A percentile compares a stretch with the other conserved stretches of the same genome.
Conservation (phyloP, 2,329 filamentous ascomycete genomes). For the Penicillium frequentans region DNA sequence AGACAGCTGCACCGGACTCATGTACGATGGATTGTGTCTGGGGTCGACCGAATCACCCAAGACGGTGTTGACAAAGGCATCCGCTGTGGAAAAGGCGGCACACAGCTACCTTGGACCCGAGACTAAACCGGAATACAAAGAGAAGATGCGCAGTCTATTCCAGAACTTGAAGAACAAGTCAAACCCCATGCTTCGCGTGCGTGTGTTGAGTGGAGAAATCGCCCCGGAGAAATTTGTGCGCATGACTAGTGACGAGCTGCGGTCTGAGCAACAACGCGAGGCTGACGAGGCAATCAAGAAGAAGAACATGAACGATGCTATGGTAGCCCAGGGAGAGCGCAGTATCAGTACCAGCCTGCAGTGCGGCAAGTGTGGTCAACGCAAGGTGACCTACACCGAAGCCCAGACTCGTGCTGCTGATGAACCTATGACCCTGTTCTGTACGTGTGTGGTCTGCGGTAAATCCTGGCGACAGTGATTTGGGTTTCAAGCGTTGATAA, state of each 20-base stretch:
- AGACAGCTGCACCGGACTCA: conserved; percentile 82
- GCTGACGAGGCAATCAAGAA: conserved; percentile 75
- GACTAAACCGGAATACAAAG: conserved; percentile 71
- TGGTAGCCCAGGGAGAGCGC: conserved; percentile 89
- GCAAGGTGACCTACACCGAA: conserved; percentile 93
- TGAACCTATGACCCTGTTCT: conserved; percentile 67
- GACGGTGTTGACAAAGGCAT: conserved; percentile 65
- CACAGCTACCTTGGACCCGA: conserved; percentile 70
- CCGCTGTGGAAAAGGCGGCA: conserved; percentile 75
- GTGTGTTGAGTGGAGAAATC: conserved; percentile 75
- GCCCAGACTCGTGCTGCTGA: conserved; percentile 94
- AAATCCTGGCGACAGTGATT: conserved; percentile 48
- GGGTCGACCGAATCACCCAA: conserved; percentile 62
- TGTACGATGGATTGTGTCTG: conserved; percentile 88
- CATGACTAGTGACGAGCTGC: conserved; percentile 90
- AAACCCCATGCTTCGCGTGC: conserved; percentile 73
- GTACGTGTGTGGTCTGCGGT: conserved; percentile 49
- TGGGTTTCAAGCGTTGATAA: not conserved
- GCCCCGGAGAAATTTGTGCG: conserved; percentile 70
- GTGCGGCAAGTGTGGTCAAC: conserved; percentile 89
- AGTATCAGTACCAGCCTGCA: conserved; percentile 83
- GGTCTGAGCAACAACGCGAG: conserved; percentile 76
- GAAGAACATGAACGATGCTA: conserved; percentile 96
- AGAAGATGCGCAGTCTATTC: conserved; percentile 88
- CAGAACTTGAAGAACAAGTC: conserved; percentile 92